Percentiles rank a stretch among this genome's conserved stretches.
Conservation (phyloP, 2,329 filamentous ascomycete species). For the Cladosporium sp. region DNA sequence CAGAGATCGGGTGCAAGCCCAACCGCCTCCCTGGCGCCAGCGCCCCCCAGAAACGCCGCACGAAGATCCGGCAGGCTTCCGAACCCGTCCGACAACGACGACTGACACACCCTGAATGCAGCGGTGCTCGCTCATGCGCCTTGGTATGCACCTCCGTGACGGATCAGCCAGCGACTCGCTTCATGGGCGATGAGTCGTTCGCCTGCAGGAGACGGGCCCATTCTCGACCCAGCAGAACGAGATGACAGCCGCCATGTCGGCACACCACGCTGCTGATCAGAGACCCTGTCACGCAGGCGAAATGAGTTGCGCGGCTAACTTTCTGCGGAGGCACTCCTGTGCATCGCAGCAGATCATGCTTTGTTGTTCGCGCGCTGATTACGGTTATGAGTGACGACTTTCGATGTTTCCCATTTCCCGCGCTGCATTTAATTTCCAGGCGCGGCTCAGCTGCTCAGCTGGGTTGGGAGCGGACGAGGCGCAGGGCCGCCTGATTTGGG, state of each 20-base stretch:
- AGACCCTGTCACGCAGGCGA: slow-evolving; percentile 23
- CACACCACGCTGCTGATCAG: slow-evolving; percentile 21
- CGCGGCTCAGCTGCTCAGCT: slow-evolving; percentile 13
- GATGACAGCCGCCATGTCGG: slow-evolving; percentile 19
- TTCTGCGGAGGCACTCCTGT: background rate
- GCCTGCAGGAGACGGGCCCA: slow-evolving; percentile 11
- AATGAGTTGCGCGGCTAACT: slow-evolving; percentile 22
- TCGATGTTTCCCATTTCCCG: background rate
- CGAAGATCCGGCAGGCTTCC: slow-evolving; percentile 15
- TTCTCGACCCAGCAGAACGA: slow-evolving; percentile 12
- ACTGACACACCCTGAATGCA: background rate
- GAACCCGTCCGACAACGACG: slow-evolving; percentile 6
- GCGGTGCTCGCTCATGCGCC: slow-evolving; percentile 1
- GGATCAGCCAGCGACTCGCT: slow-evolving; percentile 1
- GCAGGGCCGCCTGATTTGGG: slow-evolving; percentile 14
- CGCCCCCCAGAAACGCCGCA: slow-evolving; percentile 12
- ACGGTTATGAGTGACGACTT: slow-evolving; percentile 2
- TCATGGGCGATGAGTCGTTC: background rate
- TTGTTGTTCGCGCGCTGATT: background rate
- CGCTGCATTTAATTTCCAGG: background rate
- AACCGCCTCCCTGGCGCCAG: slow-evolving; percentile 7
- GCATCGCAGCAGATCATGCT: background rate
- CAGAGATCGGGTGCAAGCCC: slow-evolving; percentile 1
- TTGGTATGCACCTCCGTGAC: background rate
- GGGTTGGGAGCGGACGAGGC: slow-evolving; percentile 4